These are phyloP conservation scores for Colletotrichum sp. DNA, from an alignment of 2,329 filamentous ascomycete species.

Conservation along the genomic window DNA sequence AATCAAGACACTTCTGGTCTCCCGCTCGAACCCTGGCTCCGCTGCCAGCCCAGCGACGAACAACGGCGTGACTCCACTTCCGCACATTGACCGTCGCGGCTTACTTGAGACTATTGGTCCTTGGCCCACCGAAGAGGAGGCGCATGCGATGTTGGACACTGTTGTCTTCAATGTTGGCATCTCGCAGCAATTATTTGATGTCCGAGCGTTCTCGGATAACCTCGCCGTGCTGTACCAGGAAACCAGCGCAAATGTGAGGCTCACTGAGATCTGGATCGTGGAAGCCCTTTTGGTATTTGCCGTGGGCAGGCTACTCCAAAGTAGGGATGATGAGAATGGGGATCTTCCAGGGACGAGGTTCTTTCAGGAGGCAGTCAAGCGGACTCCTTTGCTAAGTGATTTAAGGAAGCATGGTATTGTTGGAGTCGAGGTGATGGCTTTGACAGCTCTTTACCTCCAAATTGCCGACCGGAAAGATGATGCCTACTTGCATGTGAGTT, in stretches of 20 bases:
- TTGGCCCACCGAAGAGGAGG: constrained; percentile 8
- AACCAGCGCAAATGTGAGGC: background rate
- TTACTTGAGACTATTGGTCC: background rate
- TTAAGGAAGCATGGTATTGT: background rate
- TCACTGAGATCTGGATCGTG: background rate
- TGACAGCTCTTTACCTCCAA: constrained; percentile 12
- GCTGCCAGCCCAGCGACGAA: background rate
- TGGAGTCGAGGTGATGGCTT: constrained; percentile 4
- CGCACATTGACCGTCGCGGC: background rate
- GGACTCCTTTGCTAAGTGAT: background rate
- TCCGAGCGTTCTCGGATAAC: constrained; percentile 14
- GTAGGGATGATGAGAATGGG: background rate
- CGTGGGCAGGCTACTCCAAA: background rate
- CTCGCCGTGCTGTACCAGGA: background rate
- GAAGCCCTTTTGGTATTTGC: constrained; percentile 8
- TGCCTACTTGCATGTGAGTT: constrained; percentile 13
- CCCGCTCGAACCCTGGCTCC: background rate
- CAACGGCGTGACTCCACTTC: background rate
- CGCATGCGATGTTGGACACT: background rate
- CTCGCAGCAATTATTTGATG: constrained; percentile 18
- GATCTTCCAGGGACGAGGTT: background rate
- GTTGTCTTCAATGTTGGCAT: constrained; percentile 6
- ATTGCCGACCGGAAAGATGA: constrained; percentile 12
- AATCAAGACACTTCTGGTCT: background rate
- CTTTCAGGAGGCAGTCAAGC: background rate